Evolutionary conservation across 2,329 filamentous ascomycete species (phyloP).

Genomic region (Myriosclerotinia duriaeana): DNA sequence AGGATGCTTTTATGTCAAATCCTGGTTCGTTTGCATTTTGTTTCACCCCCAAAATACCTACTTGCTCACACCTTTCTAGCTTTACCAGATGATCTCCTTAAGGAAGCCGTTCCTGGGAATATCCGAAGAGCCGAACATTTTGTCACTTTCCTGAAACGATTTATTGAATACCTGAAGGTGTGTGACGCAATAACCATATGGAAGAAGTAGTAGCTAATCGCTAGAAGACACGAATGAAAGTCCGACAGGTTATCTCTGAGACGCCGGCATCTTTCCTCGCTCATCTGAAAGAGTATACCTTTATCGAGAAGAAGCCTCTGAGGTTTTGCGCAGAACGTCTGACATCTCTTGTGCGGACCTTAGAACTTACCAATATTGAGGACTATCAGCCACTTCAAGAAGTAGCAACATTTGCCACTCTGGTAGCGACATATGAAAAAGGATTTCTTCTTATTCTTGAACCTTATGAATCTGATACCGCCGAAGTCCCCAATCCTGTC

Average conservation of each 20-base stretch:
- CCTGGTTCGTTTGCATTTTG: slow-evolving; percentile 49
- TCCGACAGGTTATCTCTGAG: slow-evolving; percentile 94
- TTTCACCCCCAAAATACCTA: not conserved
- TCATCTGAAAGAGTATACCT: slow-evolving; percentile 92
- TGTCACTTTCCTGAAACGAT: slow-evolving; percentile 88
- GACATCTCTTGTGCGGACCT: slow-evolving; percentile 88
- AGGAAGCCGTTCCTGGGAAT: slow-evolving; percentile 94
- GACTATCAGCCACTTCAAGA: slow-evolving; percentile 97
- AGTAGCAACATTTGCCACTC: slow-evolving; percentile 93
- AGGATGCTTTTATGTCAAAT: slow-evolving; percentile 97
- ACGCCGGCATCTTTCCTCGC: slow-evolving; percentile 91
- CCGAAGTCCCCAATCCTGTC: slow-evolving; percentile 94
- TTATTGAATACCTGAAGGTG: slow-evolving; percentile 92
- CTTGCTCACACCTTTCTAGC: slow-evolving; percentile 48
- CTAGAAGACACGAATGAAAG: slow-evolving; percentile 89
- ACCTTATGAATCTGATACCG: slow-evolving; percentile 91
- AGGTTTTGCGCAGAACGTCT: slow-evolving; percentile 92
- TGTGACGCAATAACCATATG: slow-evolving; percentile 2
- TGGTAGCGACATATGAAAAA: slow-evolving; percentile 95
- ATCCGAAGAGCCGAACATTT: slow-evolving; percentile 96
- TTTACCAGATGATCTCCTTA: slow-evolving; percentile 87
- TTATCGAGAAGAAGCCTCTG: slow-evolving; percentile 94
- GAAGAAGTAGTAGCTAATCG: slow-evolving; percentile 24
- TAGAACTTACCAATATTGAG: slow-evolving; percentile 96
- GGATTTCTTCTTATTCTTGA: slow-evolving; percentile 96